phyloP scores from a whole-genome alignment of 176 grass and related monocot species.

The Aegilops bicornis region DNA sequence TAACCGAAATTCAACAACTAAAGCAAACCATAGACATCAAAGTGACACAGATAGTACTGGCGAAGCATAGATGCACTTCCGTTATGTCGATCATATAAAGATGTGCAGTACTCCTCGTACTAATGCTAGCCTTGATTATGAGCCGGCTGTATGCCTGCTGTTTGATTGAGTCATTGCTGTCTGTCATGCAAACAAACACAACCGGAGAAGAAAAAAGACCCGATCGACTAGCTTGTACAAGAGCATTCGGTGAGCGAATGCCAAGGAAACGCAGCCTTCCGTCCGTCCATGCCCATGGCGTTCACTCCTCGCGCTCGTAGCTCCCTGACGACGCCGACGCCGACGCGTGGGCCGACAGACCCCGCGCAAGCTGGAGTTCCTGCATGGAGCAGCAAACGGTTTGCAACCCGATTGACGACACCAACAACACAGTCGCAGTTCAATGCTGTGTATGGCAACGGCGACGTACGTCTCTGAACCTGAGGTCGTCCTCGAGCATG shows the following conservation, averaged over 20 bases:
- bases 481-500: slow-evolving; percentile 79
- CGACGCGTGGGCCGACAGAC: slow-evolving; percentile 36
- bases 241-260: background rate
- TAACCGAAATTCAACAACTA: background rate
- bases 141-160: background rate
- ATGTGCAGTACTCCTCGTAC: background rate
- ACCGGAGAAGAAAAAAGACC: slow-evolving; percentile 7
- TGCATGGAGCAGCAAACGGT: background rate
- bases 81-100: background rate
- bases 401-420: no score
- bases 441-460: no score
- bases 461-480: slow-evolving; percentile 51
- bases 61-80: background rate
- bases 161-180: no score
- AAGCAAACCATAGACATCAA: background rate
- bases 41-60: background rate
- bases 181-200: slow-evolving; percentile 1
- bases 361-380: slow-evolving; percentile 61
- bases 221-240: slow-evolving; percentile 16
- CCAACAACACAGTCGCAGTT: no score
- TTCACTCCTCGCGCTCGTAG: slow-evolving; percentile 36
- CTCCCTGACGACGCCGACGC: slow-evolving; percentile 22
- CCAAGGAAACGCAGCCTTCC: background rate
- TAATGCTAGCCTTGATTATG: background rate
- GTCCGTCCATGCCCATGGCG: slow-evolving; percentile 16